Conservation (phyloP, 345 rosid genomes). For the Sonneratia caseolaris region DNA sequence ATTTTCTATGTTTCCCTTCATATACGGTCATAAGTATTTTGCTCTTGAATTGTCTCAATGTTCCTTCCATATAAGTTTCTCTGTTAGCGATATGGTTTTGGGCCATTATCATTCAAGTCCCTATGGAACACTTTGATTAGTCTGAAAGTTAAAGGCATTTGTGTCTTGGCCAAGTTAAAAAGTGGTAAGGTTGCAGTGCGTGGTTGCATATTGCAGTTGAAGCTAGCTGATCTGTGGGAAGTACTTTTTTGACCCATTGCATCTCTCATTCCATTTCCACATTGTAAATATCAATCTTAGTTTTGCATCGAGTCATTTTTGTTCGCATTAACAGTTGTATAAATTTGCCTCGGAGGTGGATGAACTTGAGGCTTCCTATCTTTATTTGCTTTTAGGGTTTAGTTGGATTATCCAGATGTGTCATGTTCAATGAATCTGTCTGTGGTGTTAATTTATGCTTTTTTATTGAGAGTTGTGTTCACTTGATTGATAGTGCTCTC, state of each 20-base stretch:
- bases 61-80: not conserved
- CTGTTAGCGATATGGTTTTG: not conserved
- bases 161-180: not conserved
- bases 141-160: not conserved
- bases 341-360: too few species aligned
- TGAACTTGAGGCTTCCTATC: too few species aligned
- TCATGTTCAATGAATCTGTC: not conserved
- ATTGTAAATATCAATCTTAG: too few species aligned
- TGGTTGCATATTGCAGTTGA: not conserved
- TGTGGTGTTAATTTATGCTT: not conserved
- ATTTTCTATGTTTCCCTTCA: not conserved
- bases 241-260: too few species aligned
- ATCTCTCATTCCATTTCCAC: too few species aligned
- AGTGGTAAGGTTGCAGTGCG: not conserved
- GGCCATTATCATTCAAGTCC: not conserved
- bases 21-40: not conserved
- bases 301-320: not conserved
- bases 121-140: not conserved
- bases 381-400: not conserved
- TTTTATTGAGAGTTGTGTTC: not conserved
- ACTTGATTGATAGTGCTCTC: not conserved
- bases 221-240: not conserved
- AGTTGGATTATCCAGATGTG: not conserved
- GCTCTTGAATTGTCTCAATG: not conserved
- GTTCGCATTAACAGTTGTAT: not conserved